phyloP scores from a whole-genome alignment of 805 yeast genomes.

The Candida incommunis region DNA sequence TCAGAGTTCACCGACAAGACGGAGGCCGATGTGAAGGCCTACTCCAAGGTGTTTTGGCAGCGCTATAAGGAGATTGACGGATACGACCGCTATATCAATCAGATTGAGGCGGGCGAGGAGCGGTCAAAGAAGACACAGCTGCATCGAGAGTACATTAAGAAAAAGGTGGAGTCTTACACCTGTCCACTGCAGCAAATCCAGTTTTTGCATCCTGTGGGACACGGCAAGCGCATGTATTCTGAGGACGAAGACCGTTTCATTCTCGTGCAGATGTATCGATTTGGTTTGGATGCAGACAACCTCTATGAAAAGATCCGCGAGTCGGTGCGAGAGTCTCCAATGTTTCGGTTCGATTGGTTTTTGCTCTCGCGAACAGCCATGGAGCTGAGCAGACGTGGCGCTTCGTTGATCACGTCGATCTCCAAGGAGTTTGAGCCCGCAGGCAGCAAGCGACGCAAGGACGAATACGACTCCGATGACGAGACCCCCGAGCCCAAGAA shows the following conservation, averaged over 20 bases:
- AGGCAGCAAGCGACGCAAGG: slow-evolving; percentile 5
- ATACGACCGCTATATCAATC: slow-evolving; percentile 65
- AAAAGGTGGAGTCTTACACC: slow-evolving; percentile 54
- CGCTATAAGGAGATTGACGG: slow-evolving; percentile 73
- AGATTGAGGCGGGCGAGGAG: slow-evolving; percentile 84
- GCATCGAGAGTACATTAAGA: slow-evolving; percentile 68
- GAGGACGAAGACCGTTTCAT: slow-evolving; percentile 88
- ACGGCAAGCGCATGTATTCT: slow-evolving; percentile 55
- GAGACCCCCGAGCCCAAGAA: not conserved
- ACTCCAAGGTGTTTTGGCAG: slow-evolving; percentile 72
- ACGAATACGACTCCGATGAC: slow-evolving; percentile 5
- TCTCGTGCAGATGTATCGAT: slow-evolving; percentile 61
- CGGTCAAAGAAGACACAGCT: slow-evolving; percentile 45
- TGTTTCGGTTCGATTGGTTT: slow-evolving; percentile 80
- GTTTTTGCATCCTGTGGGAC: slow-evolving; percentile 58
- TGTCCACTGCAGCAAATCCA: slow-evolving; percentile 71
- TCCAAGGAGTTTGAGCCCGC: slow-evolving; percentile 48
- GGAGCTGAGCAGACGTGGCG: slow-evolving; percentile 73
- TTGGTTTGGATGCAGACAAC: slow-evolving; percentile 69
- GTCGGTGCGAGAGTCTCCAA: slow-evolving; percentile 55
- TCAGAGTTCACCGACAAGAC: slow-evolving; percentile 73
- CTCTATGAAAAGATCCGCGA: slow-evolving; percentile 67
- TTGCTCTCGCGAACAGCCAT: slow-evolving; percentile 63
- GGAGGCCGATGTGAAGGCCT: slow-evolving; percentile 61
- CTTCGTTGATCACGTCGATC: slow-evolving; percentile 60